phyloP scores from a whole-genome alignment of 352 stramenopile species.

The Phytopythium delawarense region DNA sequence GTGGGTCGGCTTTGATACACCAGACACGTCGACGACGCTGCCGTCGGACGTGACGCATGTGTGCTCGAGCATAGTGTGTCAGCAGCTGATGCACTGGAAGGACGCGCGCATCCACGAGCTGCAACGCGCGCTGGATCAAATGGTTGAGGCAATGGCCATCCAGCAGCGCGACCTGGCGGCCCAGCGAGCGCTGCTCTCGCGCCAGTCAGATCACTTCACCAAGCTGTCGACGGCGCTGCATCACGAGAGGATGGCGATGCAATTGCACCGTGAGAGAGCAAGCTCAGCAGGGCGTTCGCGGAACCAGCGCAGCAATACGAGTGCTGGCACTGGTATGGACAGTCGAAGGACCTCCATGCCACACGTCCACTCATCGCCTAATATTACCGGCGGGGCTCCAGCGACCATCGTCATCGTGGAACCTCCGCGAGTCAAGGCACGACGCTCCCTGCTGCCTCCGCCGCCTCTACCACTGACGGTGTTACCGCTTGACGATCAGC shows the following conservation, averaged over 20 bases:
- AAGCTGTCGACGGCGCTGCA: slow-evolving; percentile 28
- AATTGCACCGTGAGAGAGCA: slow-evolving; percentile 14
- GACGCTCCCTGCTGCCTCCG: slow-evolving; percentile 1
- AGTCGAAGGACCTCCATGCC: slow-evolving; percentile 1
- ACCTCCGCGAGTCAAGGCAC: neutral
- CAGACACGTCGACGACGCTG: neutral
- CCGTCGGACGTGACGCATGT: slow-evolving; percentile 2
- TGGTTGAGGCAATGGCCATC: slow-evolving; percentile 36
- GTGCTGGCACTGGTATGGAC: neutral
- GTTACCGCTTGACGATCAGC: neutral
- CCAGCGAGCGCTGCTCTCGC: slow-evolving; percentile 25
- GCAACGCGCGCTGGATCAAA: slow-evolving; percentile 32
- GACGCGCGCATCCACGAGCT: slow-evolving; percentile 29
- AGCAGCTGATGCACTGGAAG: slow-evolving; percentile 24
- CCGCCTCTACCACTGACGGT: slow-evolving; percentile 1
- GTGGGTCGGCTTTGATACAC: slow-evolving; percentile 4
- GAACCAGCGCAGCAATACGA: neutral
- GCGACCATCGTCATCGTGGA: neutral
- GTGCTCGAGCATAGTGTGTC: slow-evolving; percentile 18
- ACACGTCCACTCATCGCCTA: slow-evolving; percentile 2
- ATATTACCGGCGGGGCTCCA: neutral
- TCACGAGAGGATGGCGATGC: slow-evolving; percentile 29
- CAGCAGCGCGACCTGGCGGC: slow-evolving; percentile 32
- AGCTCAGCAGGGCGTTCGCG: neutral
- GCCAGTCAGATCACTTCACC: slow-evolving; percentile 30